phyloP scores from a whole-genome alignment of 2,329 filamentous ascomycete species.

The Apiospora marii region DNA sequence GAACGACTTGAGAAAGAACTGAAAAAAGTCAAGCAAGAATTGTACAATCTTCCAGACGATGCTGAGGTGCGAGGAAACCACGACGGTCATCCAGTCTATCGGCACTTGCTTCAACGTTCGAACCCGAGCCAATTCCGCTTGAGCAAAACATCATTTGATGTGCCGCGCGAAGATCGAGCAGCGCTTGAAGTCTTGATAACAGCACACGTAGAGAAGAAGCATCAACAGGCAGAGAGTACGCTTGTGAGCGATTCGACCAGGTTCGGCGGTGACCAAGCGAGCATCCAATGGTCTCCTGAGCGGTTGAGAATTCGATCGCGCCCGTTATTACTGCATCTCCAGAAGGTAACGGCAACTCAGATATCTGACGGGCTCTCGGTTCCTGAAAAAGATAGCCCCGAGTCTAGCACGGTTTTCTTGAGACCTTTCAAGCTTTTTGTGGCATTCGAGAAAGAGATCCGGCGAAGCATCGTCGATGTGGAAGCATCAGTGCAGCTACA shows the following conservation, averaged over 20 bases:
- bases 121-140: background rate
- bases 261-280: background rate
- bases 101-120: background rate
- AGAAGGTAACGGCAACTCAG: background rate
- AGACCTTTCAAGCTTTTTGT: background rate
- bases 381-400: background rate
- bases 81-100: background rate
- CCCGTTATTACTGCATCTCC: background rate
- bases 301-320: background rate
- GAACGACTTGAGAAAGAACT: background rate
- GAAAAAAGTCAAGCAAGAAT: background rate
- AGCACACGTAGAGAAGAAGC: background rate
- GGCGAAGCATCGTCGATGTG: background rate
- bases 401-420: background rate
- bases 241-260: too few species aligned
- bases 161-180: background rate
- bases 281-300: background rate
- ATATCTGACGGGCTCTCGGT: background rate
- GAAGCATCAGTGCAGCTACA: background rate
- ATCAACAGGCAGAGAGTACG: background rate
- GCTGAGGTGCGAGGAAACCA: background rate
- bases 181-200: background rate
- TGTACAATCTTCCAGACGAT: background rate
- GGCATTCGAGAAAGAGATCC: background rate
- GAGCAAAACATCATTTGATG: background rate